Evolutionary conservation across 768 basidiomycete genomes (phyloP), one percentile per base, ranked within the genome.

Genomic region (Kwoniella heveanensis): DNA sequence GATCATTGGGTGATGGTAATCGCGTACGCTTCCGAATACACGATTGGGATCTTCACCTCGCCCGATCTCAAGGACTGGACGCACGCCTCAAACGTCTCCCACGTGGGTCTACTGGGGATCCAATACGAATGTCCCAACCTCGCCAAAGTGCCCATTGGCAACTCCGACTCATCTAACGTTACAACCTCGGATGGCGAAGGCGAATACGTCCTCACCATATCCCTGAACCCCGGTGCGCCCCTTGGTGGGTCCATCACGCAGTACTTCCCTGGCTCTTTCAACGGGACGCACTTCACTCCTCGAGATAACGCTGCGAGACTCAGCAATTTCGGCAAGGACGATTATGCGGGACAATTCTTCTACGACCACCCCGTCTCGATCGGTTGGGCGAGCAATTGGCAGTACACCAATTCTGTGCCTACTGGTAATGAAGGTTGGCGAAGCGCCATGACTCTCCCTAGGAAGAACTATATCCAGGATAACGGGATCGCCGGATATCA

Each of bases 291-390:
- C 25, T 78, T 78, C 60, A 60, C 37, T 2, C 59, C 74, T 0
- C 37, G 36, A 32, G 73, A 76, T 46, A 39, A 32, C 7, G 67
- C 70, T 5, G 60, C 64, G 0, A 36, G 68, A 3, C 29, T 69
- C 17, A 51, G 62, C 24, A 69, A 71, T 32, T 76, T 72, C 57
- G 77, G 51, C 15, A 71, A 73, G 46, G 77, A 78, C 65, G 64
- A 73, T 54, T 78, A 78, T 46, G 77, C 77, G 12, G 67, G 54
- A 0, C 71, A 76, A 30, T 74, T 66, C 56, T 78, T 76, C 64
- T 62, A 54, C 22, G 30, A 54, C n/a, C 57, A 68, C 7, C 54
- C 62, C 19, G 62, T 75, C 13, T 64, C 57, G 12, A 70, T 75
- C 19, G 71, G 52, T 17, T 75, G 73, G 73, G 73, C 73, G 21